Evolutionary conservation across 2,329 filamentous ascomycete genomes (phyloP).

Genomic region (Aspergillus candidus): DNA sequence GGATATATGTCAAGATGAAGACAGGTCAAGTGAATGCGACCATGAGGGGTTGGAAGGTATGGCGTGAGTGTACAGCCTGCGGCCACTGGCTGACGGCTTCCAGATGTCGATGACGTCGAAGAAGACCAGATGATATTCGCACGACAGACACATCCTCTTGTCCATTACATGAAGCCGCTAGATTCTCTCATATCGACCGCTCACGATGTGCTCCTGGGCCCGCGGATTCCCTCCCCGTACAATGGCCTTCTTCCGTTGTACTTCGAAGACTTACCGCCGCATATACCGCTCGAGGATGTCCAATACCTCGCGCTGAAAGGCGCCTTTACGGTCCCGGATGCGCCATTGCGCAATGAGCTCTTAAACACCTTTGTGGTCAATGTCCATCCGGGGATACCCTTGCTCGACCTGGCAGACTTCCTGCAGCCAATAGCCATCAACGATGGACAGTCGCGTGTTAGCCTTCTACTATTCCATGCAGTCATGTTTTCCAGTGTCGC

Average conservation of each 20-base stretch:
- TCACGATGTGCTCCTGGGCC: slow-evolving; percentile 4
- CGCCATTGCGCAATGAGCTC: slow-evolving; percentile 64
- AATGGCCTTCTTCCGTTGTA: not conserved
- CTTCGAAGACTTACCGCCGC: not conserved
- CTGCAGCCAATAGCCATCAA: slow-evolving; percentile 47
- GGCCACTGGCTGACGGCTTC: no score
- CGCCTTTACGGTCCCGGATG: slow-evolving; percentile 63
- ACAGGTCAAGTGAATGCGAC: no score
- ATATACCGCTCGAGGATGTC: slow-evolving; percentile 4
- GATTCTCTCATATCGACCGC: slow-evolving; percentile 6
- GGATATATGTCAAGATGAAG: no score
- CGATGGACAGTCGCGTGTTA: slow-evolving; percentile 57
- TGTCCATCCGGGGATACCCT: slow-evolving; percentile 81
- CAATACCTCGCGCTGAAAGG: slow-evolving; percentile 71
- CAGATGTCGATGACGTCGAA: not conserved
- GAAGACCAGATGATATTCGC: not conserved
- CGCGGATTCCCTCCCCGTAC: not conserved
- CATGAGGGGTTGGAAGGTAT: no score
- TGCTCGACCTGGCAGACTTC: slow-evolving; percentile 58
- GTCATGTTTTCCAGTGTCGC: slow-evolving; percentile 83
- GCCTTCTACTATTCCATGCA: slow-evolving; percentile 76
- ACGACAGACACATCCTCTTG: not conserved
- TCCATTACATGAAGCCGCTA: slow-evolving; percentile 7
- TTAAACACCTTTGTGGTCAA: slow-evolving; percentile 72
- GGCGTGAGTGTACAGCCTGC: no score